These are phyloP conservation scores for Verticillium albo-atrum DNA, from an alignment of 2,329 filamentous ascomycete genomes.

Conservation along the genomic window DNA sequence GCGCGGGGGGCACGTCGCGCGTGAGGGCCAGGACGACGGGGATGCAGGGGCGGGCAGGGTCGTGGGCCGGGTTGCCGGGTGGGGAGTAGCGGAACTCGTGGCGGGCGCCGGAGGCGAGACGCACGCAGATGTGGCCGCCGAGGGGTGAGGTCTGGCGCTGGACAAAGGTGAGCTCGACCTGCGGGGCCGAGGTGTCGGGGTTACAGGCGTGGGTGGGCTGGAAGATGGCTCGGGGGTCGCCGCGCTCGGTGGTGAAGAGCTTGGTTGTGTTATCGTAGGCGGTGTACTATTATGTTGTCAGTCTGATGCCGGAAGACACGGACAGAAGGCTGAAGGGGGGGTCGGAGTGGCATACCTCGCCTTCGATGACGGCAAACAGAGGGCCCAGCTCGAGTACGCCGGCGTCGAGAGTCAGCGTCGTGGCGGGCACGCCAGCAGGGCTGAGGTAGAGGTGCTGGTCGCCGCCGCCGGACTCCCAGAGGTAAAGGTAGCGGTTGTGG, in stretches of 20 bases:
- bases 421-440: constrained; percentile 29
- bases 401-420: constrained; percentile 29
- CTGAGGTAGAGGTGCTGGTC: constrained; percentile 35
- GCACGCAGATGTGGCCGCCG: constrained; percentile 34
- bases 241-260: constrained; percentile 41
- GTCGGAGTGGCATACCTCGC: constrained; percentile 27
- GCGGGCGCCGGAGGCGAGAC: constrained; percentile 27
- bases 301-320: too few relatives aligned
- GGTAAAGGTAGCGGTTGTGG: constrained; percentile 31
- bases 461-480: constrained; percentile 28
- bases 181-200: constrained; percentile 32
- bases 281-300: constrained; percentile 28
- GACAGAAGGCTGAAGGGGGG: neutral
- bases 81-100: constrained; percentile 39
- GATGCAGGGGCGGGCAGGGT: constrained; percentile 1
- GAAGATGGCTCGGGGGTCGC: constrained; percentile 35
- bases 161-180: constrained; percentile 30
- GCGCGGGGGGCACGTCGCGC: neutral
- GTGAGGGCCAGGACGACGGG: neutral
- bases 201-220: constrained; percentile 36
- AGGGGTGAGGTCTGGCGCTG: constrained; percentile 16
- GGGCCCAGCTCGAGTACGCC: constrained; percentile 24
- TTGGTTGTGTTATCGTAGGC: constrained; percentile 41
- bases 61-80: constrained; percentile 23
- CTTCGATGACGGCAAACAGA: constrained; percentile 35